Base-by-base conservation (phyloP, 768 basidiomycete species). In the Ephemerocybe angulata region DNA sequence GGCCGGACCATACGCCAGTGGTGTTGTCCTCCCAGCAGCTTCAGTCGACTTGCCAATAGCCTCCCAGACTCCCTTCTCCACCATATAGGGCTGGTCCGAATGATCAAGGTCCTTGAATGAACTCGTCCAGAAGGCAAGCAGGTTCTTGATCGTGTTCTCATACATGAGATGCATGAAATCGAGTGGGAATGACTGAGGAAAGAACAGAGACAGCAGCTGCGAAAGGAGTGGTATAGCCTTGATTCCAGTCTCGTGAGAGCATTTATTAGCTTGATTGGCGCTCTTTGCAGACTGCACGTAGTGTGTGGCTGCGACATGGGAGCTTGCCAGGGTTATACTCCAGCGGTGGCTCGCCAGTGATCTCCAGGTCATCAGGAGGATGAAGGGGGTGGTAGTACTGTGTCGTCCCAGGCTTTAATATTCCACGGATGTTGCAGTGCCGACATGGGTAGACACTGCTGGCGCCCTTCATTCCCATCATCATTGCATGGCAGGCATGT, bases 151-250 rank as follows among this genome's bases (percentile, higher is more conserved):
- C n/a, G n/a, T 57, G 56, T 81, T 81, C 55, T 77, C 76, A 59
- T 63, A 74, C 21, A 80, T 63, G 0, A 77, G 65, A 49, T 82
- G 79, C 74, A 81, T 79, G 63, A 79, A 76, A 49, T 82, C 78
- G 56, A 73, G 71, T 0, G 77, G 21, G 77, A 75, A 13, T 72
- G 73, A 3, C 19, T 0, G 1, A 78, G 72, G 56, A 77, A 73
- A 41, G 4, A 62, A 62, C 21, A 78, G 54, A 0, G 70, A 76
- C 1, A 59, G 49, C 1, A 78, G 65, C 13, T 25, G 12, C 6
- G 55, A 53, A 25, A 78, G 67, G 0, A 73, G 31, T 3, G 76
- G 60, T 13, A 64, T 25, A 7, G 67, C 70, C 24, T 71, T 72
- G 55, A 75, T 68, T 10, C 76, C 73, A 38, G 58, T 69, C 21